Evolutionary conservation across 768 basidiomycete genomes (phyloP).

Genomic region (Tephrocybe sp.): DNA sequence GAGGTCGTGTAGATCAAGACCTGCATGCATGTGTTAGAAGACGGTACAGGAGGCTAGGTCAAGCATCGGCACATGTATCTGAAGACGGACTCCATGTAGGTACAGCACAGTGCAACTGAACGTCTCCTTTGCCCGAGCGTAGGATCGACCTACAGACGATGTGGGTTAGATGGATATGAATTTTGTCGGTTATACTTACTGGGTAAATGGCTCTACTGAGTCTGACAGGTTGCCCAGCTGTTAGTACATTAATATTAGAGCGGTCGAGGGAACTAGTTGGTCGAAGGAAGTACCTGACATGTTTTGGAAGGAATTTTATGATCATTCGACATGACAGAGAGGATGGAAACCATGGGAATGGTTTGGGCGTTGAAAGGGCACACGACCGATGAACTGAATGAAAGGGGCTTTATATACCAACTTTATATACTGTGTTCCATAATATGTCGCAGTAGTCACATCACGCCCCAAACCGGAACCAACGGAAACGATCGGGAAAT

Average conservation of each 20-base stretch:
- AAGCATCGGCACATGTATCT: conserved; percentile 58
- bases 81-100: conserved; percentile 64
- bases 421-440: not conserved
- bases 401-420: conserved; percentile 10
- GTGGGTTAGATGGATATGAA: not conserved
- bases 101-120: conserved; percentile 62
- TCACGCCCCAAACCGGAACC: conserved; percentile 29
- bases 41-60: too few species aligned
- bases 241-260: conserved; percentile 5
- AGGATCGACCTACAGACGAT: conserved; percentile 40
- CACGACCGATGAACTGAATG: conserved; percentile 26
- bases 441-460: conserved; percentile 15
- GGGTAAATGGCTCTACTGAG: conserved; percentile 60
- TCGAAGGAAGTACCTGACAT: conserved; percentile 33
- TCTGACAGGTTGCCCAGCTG: conserved; percentile 53
- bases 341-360: conserved; percentile 25
- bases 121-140: conserved; percentile 41
- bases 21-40: conserved; percentile 26
- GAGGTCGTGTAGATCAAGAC: conserved; percentile 66
- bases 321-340: conserved; percentile 24
- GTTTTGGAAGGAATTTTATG: conserved; percentile 20
- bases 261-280: not conserved
- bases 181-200: conserved; percentile 35
- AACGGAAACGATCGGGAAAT: conserved; percentile 29
- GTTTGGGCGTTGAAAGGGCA: conserved; percentile 16